Percentiles rank a stretch among this genome's conserved stretches.
Conservation (phyloP, 1,284 basidiomycete genomes). For the Puccinia triticina region DNA sequence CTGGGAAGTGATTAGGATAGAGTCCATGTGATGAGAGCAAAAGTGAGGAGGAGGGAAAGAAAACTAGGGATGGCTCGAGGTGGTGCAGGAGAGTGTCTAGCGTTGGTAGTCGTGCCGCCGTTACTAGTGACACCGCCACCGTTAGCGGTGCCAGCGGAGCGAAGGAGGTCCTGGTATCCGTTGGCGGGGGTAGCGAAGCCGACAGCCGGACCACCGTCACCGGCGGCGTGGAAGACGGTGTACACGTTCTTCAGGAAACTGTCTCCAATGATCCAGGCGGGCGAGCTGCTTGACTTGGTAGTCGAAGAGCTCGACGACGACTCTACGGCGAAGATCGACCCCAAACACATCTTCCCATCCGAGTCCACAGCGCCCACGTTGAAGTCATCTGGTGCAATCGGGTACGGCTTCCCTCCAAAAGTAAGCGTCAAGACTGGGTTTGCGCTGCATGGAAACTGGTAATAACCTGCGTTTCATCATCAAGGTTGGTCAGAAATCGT, state of each 20-base stretch:
- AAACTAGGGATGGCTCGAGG: neutral
- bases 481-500: slow-evolving; percentile 56
- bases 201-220: slow-evolving; percentile 24
- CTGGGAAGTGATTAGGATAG: neutral
- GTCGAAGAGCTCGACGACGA: neutral
- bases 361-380: slow-evolving; percentile 57
- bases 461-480: slow-evolving; percentile 51
- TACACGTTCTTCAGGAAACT: slow-evolving; percentile 59
- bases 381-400: slow-evolving; percentile 58
- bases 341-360: slow-evolving; percentile 56
- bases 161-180: slow-evolving; percentile 29
- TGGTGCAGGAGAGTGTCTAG: neutral
- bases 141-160: slow-evolving; percentile 21
- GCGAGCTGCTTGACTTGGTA: neutral
- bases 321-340: slow-evolving; percentile 56
- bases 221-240: slow-evolving; percentile 38
- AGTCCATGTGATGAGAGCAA: neutral
- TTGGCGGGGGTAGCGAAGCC: slow-evolving; percentile 41
- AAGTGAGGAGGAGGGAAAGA: neutral
- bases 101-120: slow-evolving; percentile 27
- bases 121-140: slow-evolving; percentile 15
- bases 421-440: slow-evolving; percentile 50
- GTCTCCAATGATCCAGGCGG: slow-evolving; percentile 55
- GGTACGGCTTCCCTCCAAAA: slow-evolving; percentile 35
- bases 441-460: slow-evolving; percentile 36